phyloP scores from a whole-genome alignment of 2,329 filamentous ascomycete species.

The Paracorniculantispora psalliotae region DNA sequence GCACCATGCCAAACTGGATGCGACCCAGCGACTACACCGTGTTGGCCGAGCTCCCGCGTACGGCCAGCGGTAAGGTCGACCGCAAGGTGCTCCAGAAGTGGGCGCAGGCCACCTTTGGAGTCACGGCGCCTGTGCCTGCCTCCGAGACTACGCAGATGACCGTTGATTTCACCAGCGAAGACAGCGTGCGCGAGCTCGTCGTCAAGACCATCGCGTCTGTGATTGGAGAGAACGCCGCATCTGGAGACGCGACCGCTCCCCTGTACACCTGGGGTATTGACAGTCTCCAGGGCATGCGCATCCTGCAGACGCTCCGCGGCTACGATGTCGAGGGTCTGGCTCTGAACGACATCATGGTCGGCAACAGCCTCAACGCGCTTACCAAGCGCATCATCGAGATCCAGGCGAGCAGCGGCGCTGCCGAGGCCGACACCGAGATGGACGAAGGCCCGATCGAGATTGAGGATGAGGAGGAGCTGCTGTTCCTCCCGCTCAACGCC shows the following conservation, averaged over 20 bases:
- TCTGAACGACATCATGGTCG: constrained; percentile 9
- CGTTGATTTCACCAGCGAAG: constrained; percentile 3
- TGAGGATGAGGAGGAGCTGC: constrained; percentile 13
- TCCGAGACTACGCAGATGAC: neutral
- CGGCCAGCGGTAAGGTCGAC: constrained; percentile 14
- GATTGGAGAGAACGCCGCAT: constrained; percentile 1
- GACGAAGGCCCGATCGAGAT: constrained; percentile 9
- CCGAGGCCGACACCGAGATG: neutral
- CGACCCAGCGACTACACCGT: constrained; percentile 10
- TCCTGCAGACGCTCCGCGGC: constrained; percentile 5
- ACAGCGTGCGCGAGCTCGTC: constrained; percentile 8
- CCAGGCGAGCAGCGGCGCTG: neutral
- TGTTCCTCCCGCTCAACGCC: constrained; percentile 1
- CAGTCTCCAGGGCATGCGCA: constrained; percentile 10
- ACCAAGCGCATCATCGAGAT: constrained; percentile 5
- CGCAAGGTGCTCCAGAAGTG: constrained; percentile 11
- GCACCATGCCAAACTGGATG: constrained; percentile 13
- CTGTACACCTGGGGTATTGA: constrained; percentile 13
- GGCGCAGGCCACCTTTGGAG: constrained; percentile 4
- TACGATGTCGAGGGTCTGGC: constrained; percentile 6
- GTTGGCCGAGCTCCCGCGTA: constrained; percentile 11
- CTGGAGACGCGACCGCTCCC: neutral
- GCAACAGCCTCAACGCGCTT: constrained; percentile 9
- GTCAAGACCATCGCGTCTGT: neutral
- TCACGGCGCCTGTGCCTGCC: neutral